phyloP scores from a whole-genome alignment of 1,139 yeast species.

The Spencermartinsiella ligniputridi region DNA sequence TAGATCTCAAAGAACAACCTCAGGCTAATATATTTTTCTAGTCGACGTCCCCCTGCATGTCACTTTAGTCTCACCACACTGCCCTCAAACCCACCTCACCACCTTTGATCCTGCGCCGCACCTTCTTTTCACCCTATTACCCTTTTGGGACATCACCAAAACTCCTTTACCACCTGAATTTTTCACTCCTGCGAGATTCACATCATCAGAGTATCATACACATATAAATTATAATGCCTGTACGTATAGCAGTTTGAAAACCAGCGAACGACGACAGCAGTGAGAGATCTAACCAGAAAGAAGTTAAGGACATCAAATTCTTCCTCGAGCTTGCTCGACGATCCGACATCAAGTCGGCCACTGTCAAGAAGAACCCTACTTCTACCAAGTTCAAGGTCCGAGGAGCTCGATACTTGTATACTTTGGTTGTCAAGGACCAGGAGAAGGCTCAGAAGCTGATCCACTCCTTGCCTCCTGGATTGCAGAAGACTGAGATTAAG shows the following conservation, averaged over 20 bases:
- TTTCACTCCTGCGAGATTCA: too few species aligned
- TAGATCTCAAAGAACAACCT: too few species aligned
- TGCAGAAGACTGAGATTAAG: constrained; percentile 54
- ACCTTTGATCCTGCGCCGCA: too few species aligned
- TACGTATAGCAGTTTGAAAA: constrained; percentile 11
- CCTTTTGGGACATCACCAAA: too few species aligned
- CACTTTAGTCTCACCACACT: too few species aligned
- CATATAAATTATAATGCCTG: constrained; percentile 18
- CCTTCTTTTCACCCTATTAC: too few species aligned
- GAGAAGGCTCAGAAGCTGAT: constrained; percentile 97
- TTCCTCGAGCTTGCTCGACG: constrained; percentile 97
- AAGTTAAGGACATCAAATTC: constrained; percentile 95
- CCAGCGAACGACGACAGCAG: too few species aligned
- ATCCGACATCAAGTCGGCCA: constrained; percentile 90
- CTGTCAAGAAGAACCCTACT: constrained; percentile 61
- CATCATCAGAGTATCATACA: too few species aligned
- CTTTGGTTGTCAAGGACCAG: constrained; percentile 92
- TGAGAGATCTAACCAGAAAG: constrained; percentile 31
- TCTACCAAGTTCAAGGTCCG: constrained; percentile 99
- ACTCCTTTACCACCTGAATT: too few species aligned
- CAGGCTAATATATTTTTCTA: too few species aligned
- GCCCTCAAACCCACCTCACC: too few species aligned
- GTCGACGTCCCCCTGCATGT: too few species aligned
- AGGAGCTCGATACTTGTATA: constrained; percentile 92
- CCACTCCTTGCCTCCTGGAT: constrained; percentile 96